Conservation (phyloP, 257 asterid genomes). For the Voacanga thouarsii region DNA sequence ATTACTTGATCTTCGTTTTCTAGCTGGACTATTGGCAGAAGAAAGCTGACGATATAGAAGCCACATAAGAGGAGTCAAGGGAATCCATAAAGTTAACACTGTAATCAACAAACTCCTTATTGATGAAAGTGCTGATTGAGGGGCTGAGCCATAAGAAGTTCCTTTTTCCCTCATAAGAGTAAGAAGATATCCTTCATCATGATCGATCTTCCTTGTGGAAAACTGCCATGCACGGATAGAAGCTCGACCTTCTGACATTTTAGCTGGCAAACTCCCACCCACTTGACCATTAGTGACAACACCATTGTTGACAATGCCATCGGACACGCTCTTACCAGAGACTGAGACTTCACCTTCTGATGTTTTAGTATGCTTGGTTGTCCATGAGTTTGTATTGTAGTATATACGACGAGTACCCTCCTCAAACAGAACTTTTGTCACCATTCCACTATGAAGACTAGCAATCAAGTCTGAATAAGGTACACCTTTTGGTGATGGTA, state of each 20-base stretch:
- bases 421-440: constrained; percentile 73
- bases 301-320: constrained; percentile 18
- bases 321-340: constrained; percentile 23
- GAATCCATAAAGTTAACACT: constrained; percentile 80
- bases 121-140: constrained; percentile 64
- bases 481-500: constrained; percentile 60
- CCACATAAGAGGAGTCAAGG: constrained; percentile 89
- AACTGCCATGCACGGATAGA: constrained; percentile 69
- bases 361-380: constrained; percentile 21
- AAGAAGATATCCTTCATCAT: constrained; percentile 83
- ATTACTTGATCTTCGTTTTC: constrained; percentile 54
- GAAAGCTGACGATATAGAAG: constrained; percentile 81
- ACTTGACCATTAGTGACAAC: constrained; percentile 15
- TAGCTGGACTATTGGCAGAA: constrained; percentile 85
- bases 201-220: constrained; percentile 84
- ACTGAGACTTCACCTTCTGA: constrained; percentile 21
- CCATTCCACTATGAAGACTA: constrained; percentile 65
- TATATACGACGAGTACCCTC: constrained; percentile 88
- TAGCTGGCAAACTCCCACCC: constrained; percentile 25
- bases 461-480: constrained; percentile 76
- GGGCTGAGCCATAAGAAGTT: constrained; percentile 74
- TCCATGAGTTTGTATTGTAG: constrained; percentile 41
- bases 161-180: constrained; percentile 85
- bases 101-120: constrained; percentile 75
- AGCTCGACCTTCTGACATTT: constrained; percentile 31